Evolutionary conservation across 1,284 basidiomycete genomes (phyloP).

Genomic region (Butyriboletus appendiculatus): DNA sequence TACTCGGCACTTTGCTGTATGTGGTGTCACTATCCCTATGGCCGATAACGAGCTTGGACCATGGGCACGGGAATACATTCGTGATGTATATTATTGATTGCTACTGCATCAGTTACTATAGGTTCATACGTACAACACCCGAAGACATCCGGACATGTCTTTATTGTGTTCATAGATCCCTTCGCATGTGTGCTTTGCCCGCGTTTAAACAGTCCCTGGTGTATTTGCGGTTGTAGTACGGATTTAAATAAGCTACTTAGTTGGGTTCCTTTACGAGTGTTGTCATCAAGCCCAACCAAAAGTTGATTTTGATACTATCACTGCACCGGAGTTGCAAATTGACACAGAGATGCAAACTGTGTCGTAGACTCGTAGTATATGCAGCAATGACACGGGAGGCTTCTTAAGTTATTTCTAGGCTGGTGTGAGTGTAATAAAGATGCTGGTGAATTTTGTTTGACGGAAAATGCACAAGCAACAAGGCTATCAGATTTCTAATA

Average conservation of each 20-base stretch:
- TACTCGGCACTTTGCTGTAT: constrained; percentile 42
- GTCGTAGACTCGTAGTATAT: too few relatives aligned
- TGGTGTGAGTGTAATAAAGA: too few relatives aligned
- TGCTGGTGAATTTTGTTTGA: too few relatives aligned
- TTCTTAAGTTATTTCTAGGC: too few relatives aligned
- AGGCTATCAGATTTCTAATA: too few relatives aligned
- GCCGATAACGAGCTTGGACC: constrained; percentile 42
- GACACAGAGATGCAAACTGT: too few relatives aligned
- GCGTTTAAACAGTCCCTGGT: constrained; percentile 1
- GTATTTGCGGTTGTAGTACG: constrained; percentile 22
- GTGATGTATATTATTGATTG: constrained; percentile 30
- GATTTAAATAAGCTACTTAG: constrained; percentile 10
- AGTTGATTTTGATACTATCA: not conserved
- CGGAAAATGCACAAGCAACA: too few relatives aligned
- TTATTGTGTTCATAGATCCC: constrained; percentile 15
- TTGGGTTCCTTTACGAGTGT: not conserved
- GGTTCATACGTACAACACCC: constrained; percentile 15
- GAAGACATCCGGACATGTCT: constrained; percentile 33
- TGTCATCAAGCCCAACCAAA: not conserved
- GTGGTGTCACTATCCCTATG: constrained; percentile 38
- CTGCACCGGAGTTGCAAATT: too few relatives aligned
- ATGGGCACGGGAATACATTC: constrained; percentile 41
- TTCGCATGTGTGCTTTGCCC: constrained; percentile 1
- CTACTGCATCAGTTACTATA: constrained; percentile 11
- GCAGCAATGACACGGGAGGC: too few relatives aligned